A percentile compares a stretch with the other conserved stretches of the same genome.
phyloP scores from a whole-genome alignment of 208 protist genomes.

The Wallacemonas sp. region DNA sequence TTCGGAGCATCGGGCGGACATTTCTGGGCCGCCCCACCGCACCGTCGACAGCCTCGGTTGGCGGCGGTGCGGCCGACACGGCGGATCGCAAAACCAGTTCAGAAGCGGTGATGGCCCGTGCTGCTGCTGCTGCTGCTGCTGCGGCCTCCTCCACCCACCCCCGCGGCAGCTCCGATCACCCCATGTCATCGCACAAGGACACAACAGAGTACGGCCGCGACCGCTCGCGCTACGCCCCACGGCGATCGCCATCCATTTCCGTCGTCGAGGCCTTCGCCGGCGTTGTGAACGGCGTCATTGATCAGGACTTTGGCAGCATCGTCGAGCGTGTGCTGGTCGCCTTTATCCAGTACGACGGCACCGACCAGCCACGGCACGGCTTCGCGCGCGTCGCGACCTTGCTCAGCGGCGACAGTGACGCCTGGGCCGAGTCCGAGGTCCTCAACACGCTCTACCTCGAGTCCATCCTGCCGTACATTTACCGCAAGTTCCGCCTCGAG shows the following conservation, averaged over 20 bases:
- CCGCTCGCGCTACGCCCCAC: background rate
- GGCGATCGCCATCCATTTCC: background rate
- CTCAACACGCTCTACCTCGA: slow-evolving; percentile 35
- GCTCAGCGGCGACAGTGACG: slow-evolving; percentile 9
- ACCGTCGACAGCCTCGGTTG: background rate
- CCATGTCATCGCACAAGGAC: background rate
- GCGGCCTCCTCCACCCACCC: background rate
- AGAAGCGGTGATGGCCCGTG: too few relatives aligned
- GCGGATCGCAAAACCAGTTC: too few relatives aligned
- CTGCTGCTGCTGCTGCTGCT: too few relatives aligned
- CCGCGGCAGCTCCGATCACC: background rate
- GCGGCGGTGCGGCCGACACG: background rate
- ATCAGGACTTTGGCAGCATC: slow-evolving; percentile 21
- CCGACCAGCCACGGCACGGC: slow-evolving; percentile 18
- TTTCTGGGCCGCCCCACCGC: slow-evolving; percentile 1
- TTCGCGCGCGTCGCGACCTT: slow-evolving; percentile 13
- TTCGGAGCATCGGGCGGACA: background rate
- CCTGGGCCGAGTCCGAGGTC: slow-evolving; percentile 28
- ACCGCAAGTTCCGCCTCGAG: slow-evolving; percentile 43
- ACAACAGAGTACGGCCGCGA: background rate
- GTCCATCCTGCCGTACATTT: slow-evolving; percentile 36
- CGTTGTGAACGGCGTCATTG: background rate
- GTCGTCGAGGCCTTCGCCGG: slow-evolving; percentile 3
- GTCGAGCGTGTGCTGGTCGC: slow-evolving; percentile 35
- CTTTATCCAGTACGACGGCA: slow-evolving; percentile 57